Percentiles rank a stretch among this genome's conserved stretches.
These are phyloP conservation scores for Ilex paraguariensis DNA, from an alignment of 305 asterid genomes.

Conservation along the genomic window DNA sequence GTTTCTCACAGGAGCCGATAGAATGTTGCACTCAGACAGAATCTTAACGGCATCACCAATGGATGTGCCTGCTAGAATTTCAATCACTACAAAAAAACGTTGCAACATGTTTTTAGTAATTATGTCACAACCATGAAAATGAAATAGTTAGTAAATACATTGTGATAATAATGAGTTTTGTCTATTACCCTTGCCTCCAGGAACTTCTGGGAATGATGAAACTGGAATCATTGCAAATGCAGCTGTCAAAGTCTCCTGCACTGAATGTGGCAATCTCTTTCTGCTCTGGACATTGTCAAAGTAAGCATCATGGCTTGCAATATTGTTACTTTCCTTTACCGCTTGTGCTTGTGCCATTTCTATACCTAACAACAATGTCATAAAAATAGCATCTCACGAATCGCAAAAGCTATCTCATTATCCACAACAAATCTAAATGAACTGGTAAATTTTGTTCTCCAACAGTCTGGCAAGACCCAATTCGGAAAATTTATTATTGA, in stretches of 20 bases:
- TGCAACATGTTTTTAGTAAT: not conserved
- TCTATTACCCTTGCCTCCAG: conserved; percentile 68
- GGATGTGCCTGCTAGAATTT: conserved; percentile 56
- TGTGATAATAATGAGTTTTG: too few relatives aligned
- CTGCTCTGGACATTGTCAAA: conserved; percentile 62
- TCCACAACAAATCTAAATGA: too few relatives aligned
- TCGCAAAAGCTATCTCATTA: not conserved
- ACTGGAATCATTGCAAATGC: conserved; percentile 69
- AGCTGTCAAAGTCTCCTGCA: conserved; percentile 60
- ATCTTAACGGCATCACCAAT: conserved; percentile 60
- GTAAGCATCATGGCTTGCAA: conserved; percentile 53
- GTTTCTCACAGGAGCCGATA: conserved; percentile 70
- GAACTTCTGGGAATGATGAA: conserved; percentile 76
- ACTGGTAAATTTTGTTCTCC: too few relatives aligned
- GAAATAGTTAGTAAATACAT: not conserved
- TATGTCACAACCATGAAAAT: not conserved
- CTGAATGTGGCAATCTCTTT: conserved; percentile 47
- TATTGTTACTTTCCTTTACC: conserved; percentile 11
- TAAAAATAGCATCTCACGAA: not conserved
- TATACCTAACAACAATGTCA: not conserved
- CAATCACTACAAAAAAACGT: conserved; percentile 44
- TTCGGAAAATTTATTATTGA: too few relatives aligned
- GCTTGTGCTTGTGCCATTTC: conserved; percentile 38
- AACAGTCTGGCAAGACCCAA: too few relatives aligned
- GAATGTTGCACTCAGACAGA: conserved; percentile 72